phyloP scores from a whole-genome alignment of 176 grass and related monocot genomes.

The Cenchrus americanus region DNA sequence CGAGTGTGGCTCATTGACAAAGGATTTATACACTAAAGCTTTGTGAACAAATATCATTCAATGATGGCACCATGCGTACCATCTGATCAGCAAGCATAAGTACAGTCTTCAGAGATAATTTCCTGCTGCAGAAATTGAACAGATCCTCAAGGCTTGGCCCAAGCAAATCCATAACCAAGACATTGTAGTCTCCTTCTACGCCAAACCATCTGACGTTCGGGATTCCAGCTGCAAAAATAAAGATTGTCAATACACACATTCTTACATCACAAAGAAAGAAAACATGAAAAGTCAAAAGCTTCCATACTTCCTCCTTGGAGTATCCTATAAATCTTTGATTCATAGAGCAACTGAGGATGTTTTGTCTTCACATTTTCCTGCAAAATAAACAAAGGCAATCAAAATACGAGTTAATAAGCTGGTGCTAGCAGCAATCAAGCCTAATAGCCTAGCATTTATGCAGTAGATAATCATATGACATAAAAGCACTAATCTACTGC shows the following conservation, averaged over 20 bases:
- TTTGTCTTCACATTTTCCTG: conserved; percentile 99
- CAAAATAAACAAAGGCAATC: conserved; percentile 31
- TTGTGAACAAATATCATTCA: not conserved
- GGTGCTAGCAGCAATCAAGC: conserved; percentile 18
- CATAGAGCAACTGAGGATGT: conserved; percentile 95
- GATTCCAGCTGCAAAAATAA: conserved; percentile 83
- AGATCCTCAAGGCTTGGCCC: conserved; percentile 95
- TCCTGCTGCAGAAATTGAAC: conserved; percentile 99
- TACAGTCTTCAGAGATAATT: conserved; percentile 95
- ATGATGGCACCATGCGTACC: conserved; percentile 40
- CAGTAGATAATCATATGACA: not conserved
- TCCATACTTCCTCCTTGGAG: conserved; percentile 94
- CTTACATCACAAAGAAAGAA: conserved; percentile 31
- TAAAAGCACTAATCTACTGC: not conserved
- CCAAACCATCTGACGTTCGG: conserved; percentile 94
- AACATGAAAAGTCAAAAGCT: conserved; percentile 23
- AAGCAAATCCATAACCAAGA: conserved; percentile 96
- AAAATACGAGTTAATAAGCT: conserved; percentile 19
- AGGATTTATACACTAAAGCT: not conserved
- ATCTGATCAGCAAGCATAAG: conserved; percentile 99
- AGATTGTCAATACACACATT: conserved; percentile 41
- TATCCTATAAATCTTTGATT: conserved; percentile 95
- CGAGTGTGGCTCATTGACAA: not conserved
- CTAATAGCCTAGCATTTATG: not conserved
- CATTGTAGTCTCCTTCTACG: conserved; percentile 96